These are phyloP conservation scores for Durio zibethinus DNA, from an alignment of 345 rosid species.

Conservation along the genomic window DNA sequence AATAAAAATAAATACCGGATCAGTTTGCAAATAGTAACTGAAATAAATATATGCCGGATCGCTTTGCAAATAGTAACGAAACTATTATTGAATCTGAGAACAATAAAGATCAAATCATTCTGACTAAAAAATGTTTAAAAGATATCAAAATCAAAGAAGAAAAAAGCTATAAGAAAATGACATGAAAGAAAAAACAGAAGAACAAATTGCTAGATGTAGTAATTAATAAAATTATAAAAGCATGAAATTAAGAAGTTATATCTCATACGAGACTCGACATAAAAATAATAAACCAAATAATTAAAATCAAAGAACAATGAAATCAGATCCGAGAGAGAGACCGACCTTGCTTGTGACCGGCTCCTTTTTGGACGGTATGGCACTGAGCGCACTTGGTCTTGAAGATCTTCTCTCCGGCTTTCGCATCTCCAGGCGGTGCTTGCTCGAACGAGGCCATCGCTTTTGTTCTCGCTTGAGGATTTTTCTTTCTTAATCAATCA, in stretches of 20 bases:
- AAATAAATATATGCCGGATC: too few relatives aligned
- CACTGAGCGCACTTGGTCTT: slow-evolving; percentile 69
- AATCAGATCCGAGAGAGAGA: background rate
- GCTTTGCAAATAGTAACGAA: too few relatives aligned
- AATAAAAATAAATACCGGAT: background rate
- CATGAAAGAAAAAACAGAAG: too few relatives aligned
- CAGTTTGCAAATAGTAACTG: background rate
- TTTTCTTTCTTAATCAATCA: background rate
- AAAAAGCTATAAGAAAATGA: too few relatives aligned
- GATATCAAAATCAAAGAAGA: background rate
- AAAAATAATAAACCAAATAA: too few relatives aligned
- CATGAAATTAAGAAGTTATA: background rate
- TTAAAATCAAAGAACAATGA: background rate
- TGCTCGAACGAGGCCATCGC: slow-evolving; percentile 58
- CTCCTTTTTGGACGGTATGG: slow-evolving; percentile 61
- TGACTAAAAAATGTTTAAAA: background rate
- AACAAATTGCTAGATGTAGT: too few relatives aligned
- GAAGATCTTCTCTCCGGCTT: slow-evolving; percentile 68
- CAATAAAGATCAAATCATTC: background rate
- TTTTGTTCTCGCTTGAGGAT: background rate
- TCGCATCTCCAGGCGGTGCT: slow-evolving; percentile 59
- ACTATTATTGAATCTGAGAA: background rate
- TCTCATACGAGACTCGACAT: background rate
- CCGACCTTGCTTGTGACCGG: slow-evolving; percentile 64
- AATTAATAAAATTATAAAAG: too few relatives aligned